Evolutionary conservation across 768 basidiomycete genomes (phyloP).

Genomic region (Dioszegia crocea): DNA sequence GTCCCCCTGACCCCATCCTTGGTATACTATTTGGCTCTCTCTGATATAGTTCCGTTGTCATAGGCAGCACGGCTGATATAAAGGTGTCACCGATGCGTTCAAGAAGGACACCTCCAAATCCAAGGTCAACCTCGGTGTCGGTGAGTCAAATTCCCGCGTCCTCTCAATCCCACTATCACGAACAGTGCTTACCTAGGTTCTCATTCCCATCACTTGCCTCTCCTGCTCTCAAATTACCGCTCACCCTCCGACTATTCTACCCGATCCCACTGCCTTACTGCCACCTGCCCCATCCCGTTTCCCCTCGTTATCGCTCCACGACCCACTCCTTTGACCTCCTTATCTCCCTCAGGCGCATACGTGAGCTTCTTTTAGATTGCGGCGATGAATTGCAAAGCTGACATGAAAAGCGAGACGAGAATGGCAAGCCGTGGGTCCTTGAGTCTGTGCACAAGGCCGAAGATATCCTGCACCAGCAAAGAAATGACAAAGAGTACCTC

Average conservation of each 20-base stretch:
- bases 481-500: slow-evolving; percentile 91
- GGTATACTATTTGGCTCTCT: slow-evolving; percentile 16
- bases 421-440: slow-evolving; percentile 92
- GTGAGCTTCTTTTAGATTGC: slow-evolving; percentile 17
- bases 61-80: not conserved
- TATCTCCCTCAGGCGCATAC: slow-evolving; percentile 31
- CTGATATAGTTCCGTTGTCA: not conserved
- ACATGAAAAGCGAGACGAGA: slow-evolving; percentile 64
- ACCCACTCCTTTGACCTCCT: slow-evolving; percentile 5
- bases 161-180: not conserved
- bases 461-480: slow-evolving; percentile 60
- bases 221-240: not conserved
- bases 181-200: not conserved
- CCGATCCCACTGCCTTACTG: not conserved
- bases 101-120: slow-evolving; percentile 84
- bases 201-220: not conserved
- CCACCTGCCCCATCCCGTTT: too few relatives aligned
- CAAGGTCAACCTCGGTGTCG: slow-evolving; percentile 97
- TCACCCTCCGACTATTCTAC: not conserved
- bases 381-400: not conserved
- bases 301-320: not conserved
- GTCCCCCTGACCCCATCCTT: slow-evolving; percentile 45
- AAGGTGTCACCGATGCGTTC: slow-evolving; percentile 79
- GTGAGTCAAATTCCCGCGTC: slow-evolving; percentile 72
- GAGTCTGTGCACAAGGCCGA: slow-evolving; percentile 76